phyloP scores from a whole-genome alignment of 2,329 filamentous ascomycete species.

The Amylocarpus encephaloides region DNA sequence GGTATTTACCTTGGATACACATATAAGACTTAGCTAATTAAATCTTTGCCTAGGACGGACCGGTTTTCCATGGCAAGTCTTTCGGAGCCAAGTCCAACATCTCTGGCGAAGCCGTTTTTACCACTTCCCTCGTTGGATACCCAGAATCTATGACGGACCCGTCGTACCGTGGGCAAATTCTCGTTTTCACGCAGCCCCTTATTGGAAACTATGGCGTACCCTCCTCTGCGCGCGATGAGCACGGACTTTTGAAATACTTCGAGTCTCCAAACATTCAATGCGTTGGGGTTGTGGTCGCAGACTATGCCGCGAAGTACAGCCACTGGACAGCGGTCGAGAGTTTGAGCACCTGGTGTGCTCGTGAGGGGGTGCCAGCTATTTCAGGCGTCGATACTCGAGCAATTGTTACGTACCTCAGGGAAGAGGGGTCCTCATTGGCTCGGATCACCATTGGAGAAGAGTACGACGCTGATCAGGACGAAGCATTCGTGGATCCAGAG shows the following conservation, averaged over 20 bases:
- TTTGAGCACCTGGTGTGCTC: conserved; percentile 86
- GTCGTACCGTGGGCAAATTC: conserved; percentile 87
- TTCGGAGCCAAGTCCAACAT: conserved; percentile 97
- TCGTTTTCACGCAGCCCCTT: conserved; percentile 95
- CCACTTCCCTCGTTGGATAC: conserved; percentile 94
- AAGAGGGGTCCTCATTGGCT: conserved; percentile 93
- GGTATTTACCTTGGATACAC: conserved; percentile 41
- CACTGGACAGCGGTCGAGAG: conserved; percentile 99
- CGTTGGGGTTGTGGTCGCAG: conserved; percentile 89
- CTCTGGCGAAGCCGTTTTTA: conserved; percentile 97
- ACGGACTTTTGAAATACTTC: conserved; percentile 92
- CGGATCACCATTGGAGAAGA: conserved; percentile 93
- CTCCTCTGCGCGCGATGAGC: conserved; percentile 74
- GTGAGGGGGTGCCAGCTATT: conserved; percentile 92
- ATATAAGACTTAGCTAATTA: conserved; percentile 26
- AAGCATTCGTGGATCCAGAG: conserved; percentile 89
- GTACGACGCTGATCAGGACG: conserved; percentile 97
- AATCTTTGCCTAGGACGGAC: conserved; percentile 61
- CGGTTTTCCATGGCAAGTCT: conserved; percentile 91
- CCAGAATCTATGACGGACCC: conserved; percentile 90
- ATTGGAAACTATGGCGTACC: conserved; percentile 99
- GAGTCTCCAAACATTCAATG: conserved; percentile 98
- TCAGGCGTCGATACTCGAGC: conserved; percentile 94
- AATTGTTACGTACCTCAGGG: conserved; percentile 91
- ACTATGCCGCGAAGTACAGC: conserved; percentile 89